These are phyloP conservation scores for Acrodontium crateriforme DNA, from an alignment of 2,329 filamentous ascomycete genomes.

Conservation along the genomic window DNA sequence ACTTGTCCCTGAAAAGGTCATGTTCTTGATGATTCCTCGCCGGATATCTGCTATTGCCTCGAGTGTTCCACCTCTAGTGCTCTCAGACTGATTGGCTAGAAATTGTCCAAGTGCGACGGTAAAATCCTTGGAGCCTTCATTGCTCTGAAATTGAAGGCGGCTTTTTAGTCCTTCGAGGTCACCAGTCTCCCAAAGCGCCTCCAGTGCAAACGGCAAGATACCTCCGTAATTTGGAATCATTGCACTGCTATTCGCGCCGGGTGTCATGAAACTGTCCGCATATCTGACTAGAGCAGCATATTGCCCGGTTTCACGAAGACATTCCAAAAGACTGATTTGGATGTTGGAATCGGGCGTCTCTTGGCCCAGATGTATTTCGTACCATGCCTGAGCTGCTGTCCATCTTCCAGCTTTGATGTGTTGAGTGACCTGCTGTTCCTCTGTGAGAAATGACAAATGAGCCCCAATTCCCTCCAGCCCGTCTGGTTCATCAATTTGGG, in stretches of 20 bases:
- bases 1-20: constrained; percentile 63
- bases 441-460: constrained; percentile 71
- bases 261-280: constrained; percentile 69
- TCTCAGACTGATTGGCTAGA: constrained; percentile 42
- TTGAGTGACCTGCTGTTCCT: constrained; percentile 85
- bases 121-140: constrained; percentile 47
- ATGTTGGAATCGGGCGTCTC: constrained; percentile 62
- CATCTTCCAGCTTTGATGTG: constrained; percentile 87
- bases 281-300: constrained; percentile 63
- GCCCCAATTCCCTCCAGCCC: constrained; percentile 89
- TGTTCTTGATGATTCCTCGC: constrained; percentile 54
- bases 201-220: constrained; percentile 70
- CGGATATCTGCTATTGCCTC: constrained; percentile 50
- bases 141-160: constrained; percentile 35
- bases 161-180: constrained; percentile 64
- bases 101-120: constrained; percentile 65
- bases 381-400: constrained; percentile 94
- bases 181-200: constrained; percentile 81
- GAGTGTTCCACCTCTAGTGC: constrained; percentile 39
- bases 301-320: constrained; percentile 89
- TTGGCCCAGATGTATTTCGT: constrained; percentile 76
- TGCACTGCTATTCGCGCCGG: constrained; percentile 20
- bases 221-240: constrained; percentile 19
- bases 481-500: constrained; percentile 94
- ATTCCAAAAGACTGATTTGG: constrained; percentile 72